phyloP scores from a whole-genome alignment of 2,329 filamentous ascomycete genomes.

The Fusarium fracticaudum region DNA sequence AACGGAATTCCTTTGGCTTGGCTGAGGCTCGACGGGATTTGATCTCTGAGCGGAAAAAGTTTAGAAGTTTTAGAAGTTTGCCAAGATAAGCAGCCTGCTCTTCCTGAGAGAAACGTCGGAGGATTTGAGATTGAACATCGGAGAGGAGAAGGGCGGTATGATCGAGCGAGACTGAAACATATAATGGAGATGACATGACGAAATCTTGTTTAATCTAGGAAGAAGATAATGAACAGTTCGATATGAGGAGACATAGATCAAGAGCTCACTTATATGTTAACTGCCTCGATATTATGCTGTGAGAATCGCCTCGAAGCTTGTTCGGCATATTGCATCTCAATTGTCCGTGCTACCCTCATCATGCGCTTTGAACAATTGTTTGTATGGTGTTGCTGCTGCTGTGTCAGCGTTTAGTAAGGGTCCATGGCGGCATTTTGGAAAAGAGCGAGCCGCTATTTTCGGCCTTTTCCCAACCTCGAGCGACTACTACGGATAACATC shows the following conservation, averaged over 20 bases:
- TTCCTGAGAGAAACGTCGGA: neutral
- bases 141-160: neutral
- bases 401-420: neutral
- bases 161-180: neutral
- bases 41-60: neutral
- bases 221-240: too few species aligned
- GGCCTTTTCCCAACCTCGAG: neutral
- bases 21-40: neutral
- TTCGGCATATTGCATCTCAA: neutral
- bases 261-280: neutral
- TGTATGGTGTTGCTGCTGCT: neutral
- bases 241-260: neutral
- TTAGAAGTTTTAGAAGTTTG: neutral
- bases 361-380: too few species aligned
- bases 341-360: neutral
- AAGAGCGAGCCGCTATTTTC: neutral
- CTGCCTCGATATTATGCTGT: neutral
- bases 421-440: neutral
- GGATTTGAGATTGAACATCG: neutral
- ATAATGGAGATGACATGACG: neutral
- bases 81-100: neutral
- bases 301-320: rapidly evolving
- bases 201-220: rapidly evolving
- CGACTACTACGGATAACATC: neutral
- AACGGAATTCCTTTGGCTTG: neutral